Base-by-base conservation (phyloP, 1,284 basidiomycete species). In the Melanopsichium pennsylvanicum region DNA sequence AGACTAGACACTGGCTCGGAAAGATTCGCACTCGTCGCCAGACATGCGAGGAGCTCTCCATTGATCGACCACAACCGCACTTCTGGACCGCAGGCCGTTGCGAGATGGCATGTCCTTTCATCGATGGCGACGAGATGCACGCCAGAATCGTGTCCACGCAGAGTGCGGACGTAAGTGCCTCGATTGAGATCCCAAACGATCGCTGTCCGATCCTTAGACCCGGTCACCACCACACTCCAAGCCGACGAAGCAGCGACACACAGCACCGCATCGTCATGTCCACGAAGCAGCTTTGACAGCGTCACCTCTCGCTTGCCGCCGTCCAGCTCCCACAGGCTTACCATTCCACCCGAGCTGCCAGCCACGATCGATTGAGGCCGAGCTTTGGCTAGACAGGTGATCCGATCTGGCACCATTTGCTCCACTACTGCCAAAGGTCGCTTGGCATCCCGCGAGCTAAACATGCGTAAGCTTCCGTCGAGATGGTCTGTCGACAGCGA, bases 111-210 rank as follows among this genome's bases (percentile, higher is more conserved):
- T 44, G 88, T 91, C 75, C 89, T 88, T 75, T 94, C 91, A 75
- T 93, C 91, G 73, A 97, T 87, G 2, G 89, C 85, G 13, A 89
- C 88, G 3, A 89, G 84, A 61, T 87, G 85, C 4, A 96, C 87
- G 0, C 86, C 84, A 22, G 85, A 83, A 0, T 72, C 81, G 32
- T 71, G 71, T 31, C 70, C 72, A 10, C 52, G 67, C 21, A 81
- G 69, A 29, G 66, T 47, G 7, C 72, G 66, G 2, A 79, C 70
- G 36, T 75, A 74, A 10, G 60, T 50, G 22, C 61, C 70, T 22
- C 88, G 85, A 75, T 97, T 96, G 49, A 92, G 84, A 79, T 97
- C 94, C 94, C 94, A 97, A 7, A 96, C 72, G 13, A 89, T 89
- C 0, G 89, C 92, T 56, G 88, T 90, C 1, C 91, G 89, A 72